Conservation (phyloP, 1,139 yeast species). For the Taphrina populina region DNA sequence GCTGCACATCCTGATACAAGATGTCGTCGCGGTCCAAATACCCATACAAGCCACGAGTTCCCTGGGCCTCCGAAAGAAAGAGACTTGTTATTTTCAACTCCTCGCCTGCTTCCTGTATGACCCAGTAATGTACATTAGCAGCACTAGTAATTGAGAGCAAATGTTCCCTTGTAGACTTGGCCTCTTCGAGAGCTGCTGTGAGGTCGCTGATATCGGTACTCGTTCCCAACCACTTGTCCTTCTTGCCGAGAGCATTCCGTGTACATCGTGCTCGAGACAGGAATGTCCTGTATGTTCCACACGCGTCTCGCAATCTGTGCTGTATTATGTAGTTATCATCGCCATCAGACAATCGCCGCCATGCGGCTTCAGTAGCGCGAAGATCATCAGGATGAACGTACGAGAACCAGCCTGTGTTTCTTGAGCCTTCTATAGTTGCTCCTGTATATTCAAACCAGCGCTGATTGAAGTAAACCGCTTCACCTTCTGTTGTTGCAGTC, state of each 20-base stretch:
- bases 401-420: conserved; percentile 12
- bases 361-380: background rate
- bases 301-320: conserved; percentile 44
- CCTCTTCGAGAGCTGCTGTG: conserved; percentile 15
- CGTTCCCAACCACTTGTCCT: conserved; percentile 46
- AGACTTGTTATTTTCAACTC: conserved; percentile 11
- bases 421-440: conserved; percentile 15
- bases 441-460: conserved; percentile 26
- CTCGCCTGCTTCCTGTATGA: conserved; percentile 3
- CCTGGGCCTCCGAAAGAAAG: conserved; percentile 2
- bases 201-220: conserved; percentile 49
- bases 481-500: background rate
- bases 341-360: conserved; percentile 4
- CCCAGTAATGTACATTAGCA: conserved; percentile 19
- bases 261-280: conserved; percentile 44
- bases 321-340: conserved; percentile 41
- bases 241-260: conserved; percentile 43
- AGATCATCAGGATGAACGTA: conserved; percentile 12
- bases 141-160: conserved; percentile 16
- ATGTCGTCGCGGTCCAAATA: conserved; percentile 5
- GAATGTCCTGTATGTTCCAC: conserved; percentile 44
- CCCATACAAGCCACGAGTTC: conserved; percentile 2
- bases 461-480: conserved; percentile 2
- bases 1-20: conserved; percentile 11
- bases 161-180: conserved; percentile 15